Conservation (phyloP, 352 stramenopile species). For the Phytophthora sojae region DNA sequence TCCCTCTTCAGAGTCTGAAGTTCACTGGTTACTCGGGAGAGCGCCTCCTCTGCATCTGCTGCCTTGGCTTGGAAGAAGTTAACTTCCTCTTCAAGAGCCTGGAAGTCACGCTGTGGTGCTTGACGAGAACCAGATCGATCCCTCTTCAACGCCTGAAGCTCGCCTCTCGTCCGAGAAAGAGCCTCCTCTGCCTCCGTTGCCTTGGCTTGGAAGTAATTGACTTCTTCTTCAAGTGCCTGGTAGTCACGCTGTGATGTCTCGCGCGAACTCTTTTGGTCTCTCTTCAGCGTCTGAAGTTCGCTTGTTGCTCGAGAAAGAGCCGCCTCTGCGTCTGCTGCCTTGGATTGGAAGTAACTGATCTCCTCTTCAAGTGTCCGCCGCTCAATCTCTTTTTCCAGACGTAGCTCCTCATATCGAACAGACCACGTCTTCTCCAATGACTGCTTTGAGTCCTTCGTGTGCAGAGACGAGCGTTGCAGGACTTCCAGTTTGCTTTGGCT, state of each 20-base stretch:
- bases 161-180: conserved; percentile 39
- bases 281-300: conserved; percentile 44
- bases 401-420: conserved; percentile 52
- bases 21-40: conserved; percentile 44
- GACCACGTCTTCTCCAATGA: conserved; percentile 51
- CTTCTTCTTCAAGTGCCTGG: conserved; percentile 53
- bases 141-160: conserved; percentile 43
- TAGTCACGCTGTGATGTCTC: conserved; percentile 13
- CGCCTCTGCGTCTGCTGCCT: conserved; percentile 40
- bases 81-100: conserved; percentile 55
- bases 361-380: conserved; percentile 55
- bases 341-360: conserved; percentile 44
- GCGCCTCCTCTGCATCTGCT: conserved; percentile 40
- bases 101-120: conserved; percentile 13
- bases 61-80: conserved; percentile 44
- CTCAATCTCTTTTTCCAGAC: conserved; percentile 49
- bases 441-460: conserved; percentile 57
- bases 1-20: conserved; percentile 40
- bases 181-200: conserved; percentile 40
- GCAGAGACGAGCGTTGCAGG: conserved; percentile 50
- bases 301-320: conserved; percentile 39
- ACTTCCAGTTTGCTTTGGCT: conserved; percentile 63
- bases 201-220: conserved; percentile 48
- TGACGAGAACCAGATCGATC: conserved; percentile 26
- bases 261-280: conserved; percentile 26